Conservation (phyloP, 23 red algal genomes). For the Gracilaria gracilis region DNA sequence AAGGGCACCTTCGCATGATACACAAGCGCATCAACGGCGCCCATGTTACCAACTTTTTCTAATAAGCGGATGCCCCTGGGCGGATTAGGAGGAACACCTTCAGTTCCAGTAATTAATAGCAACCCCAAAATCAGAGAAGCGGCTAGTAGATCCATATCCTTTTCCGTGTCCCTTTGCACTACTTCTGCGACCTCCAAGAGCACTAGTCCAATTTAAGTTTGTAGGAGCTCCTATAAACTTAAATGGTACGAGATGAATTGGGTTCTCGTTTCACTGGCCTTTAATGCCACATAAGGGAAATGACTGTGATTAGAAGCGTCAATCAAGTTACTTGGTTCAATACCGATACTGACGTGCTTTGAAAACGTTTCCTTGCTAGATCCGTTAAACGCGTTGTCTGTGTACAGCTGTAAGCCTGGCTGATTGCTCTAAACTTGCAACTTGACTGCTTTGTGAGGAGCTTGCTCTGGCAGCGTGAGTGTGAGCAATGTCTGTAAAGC, state of each 20-base stretch:
- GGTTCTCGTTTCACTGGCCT: constrained; percentile 19
- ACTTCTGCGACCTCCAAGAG: neutral
- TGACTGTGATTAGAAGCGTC: constrained; percentile 55
- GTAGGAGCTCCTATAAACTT: too few relatives aligned
- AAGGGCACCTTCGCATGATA: neutral
- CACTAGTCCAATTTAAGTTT: neutral
- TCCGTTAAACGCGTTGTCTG: constrained; percentile 62
- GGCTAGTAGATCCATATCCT: neutral
- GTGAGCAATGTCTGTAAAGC: constrained; percentile 13
- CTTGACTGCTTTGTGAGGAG: neutral
- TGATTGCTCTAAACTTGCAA: constrained; percentile 78
- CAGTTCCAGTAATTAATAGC: neutral
- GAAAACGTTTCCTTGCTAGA: constrained; percentile 8
- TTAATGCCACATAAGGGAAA: constrained; percentile 37
- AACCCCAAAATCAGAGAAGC: neutral
- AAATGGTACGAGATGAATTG: constrained; percentile 65
- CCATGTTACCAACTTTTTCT: neutral
- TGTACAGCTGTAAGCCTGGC: constrained; percentile 86
- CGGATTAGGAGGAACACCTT: neutral
- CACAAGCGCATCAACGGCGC: neutral
- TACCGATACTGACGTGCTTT: constrained; percentile 54
- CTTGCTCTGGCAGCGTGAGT: neutral
- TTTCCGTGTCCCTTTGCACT: neutral
- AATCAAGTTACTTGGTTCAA: constrained; percentile 64
- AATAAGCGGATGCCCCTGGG: neutral